Conservation (phyloP, 192 early-diverging fungal species). For the Allomyces macrogynus region DNA sequence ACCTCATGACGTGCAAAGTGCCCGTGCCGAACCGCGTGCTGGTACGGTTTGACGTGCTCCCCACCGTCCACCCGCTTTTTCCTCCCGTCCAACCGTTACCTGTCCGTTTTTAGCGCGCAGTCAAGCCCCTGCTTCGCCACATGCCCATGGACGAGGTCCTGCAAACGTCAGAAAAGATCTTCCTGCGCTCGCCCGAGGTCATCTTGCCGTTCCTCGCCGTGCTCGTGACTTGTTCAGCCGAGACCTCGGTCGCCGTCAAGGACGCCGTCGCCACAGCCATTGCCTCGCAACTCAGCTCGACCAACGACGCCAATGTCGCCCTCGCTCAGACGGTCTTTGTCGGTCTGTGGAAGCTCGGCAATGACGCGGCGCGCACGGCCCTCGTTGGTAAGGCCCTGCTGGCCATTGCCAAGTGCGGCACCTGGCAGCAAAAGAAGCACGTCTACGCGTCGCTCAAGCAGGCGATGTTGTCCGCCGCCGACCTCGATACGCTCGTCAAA, state of each 20-base stretch:
- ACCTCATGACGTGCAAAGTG: not conserved
- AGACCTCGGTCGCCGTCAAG: not conserved
- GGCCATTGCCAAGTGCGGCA: not conserved
- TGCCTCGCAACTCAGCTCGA: not conserved
- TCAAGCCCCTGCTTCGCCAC: not conserved
- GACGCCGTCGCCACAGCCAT: not conserved
- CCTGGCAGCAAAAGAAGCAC: not conserved
- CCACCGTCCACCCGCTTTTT: not conserved
- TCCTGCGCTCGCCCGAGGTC: slow-evolving; percentile 3
- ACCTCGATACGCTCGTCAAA: not conserved
- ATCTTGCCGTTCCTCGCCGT: slow-evolving; percentile 1
- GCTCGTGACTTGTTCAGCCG: not conserved
- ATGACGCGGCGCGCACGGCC: not conserved
- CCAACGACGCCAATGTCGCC: not conserved
- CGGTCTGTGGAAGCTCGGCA: not conserved
- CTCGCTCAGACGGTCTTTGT: not conserved
- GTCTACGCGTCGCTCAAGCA: not conserved
- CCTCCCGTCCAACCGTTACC: not conserved
- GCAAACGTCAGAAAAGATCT: slow-evolving; percentile 1
- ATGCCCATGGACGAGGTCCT: not conserved
- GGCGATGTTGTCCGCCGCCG: not conserved
- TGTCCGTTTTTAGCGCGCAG: not conserved
- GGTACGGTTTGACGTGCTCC: not conserved
- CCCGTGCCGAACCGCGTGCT: not conserved
- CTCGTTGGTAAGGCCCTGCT: not conserved